Evolutionary conservation across 1,284 basidiomycete species (phyloP).

Genomic region (Phlebopus sp.): DNA sequence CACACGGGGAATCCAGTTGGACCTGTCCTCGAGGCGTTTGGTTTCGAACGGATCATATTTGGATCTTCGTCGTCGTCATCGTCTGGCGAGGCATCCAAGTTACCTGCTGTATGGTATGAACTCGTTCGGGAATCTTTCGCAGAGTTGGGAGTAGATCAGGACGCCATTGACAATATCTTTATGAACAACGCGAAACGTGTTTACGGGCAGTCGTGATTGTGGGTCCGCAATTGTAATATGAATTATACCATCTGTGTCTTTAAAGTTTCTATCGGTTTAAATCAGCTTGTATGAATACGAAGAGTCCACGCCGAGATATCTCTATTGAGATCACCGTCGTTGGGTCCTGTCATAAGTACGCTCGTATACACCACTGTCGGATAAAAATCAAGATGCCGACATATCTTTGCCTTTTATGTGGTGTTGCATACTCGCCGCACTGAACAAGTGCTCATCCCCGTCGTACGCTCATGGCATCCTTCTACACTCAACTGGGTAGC

Average conservation of each 20-base stretch:
- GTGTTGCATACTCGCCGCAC: too few species aligned
- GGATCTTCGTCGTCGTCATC: constrained; percentile 54
- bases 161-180: constrained; percentile 74
- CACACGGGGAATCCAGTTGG: constrained; percentile 48
- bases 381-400: too few species aligned
- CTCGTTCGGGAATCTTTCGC: constrained; percentile 76
- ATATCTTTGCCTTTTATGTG: too few species aligned
- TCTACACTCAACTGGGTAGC: too few species aligned
- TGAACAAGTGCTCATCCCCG: too few species aligned
- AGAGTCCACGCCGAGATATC: neutral
- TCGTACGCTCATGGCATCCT: too few species aligned
- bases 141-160: constrained; percentile 81
- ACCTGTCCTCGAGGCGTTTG: constrained; percentile 70
- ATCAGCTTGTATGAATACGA: neutral
- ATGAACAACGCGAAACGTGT: constrained; percentile 61
- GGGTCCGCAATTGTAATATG: neutral
- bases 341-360: too few species aligned
- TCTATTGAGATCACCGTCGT: neutral
- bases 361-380: too few species aligned
- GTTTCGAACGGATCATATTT: constrained; percentile 59
- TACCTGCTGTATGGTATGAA: constrained; percentile 72
- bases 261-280: neutral
- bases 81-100: constrained; percentile 51
- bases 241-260: neutral
- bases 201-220: constrained; percentile 40